Evolutionary conservation across 257 asterid species (phyloP), one percentile per base, ranked within the genome.

Genomic region (Avicennia marina): DNA sequence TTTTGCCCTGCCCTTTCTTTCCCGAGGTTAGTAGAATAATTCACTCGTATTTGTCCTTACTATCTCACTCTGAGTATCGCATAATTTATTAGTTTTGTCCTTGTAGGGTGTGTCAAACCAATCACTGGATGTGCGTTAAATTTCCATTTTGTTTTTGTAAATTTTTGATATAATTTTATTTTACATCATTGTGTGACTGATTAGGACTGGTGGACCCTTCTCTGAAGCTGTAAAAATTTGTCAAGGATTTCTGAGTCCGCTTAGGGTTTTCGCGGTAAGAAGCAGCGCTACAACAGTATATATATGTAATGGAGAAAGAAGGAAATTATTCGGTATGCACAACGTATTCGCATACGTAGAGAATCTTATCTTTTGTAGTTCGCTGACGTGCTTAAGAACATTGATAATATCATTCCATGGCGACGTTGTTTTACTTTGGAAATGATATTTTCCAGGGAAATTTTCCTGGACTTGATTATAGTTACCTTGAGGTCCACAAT

Each of bases 241-340:
- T n/a, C n/a, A n/a, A n/a, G n/a, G n/a, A n/a, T n/a, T n/a, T n/a
- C n/a, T n/a, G n/a, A n/a, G n/a, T n/a, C 71, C 61, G 38, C 29
- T 8, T 45, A 71, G 77, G 73, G 74, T 63, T 78, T 39, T 66
- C 48, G 6, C 24, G 2, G 40, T 53, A 34, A n/a, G n/a, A n/a
- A n/a, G n/a, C n/a, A n/a, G n/a, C n/a, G n/a, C n/a, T n/a, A n/a
- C n/a, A n/a, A n/a, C n/a, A n/a, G n/a, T 46, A 43, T 25, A 29
- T 53, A 45, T 48, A 65, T 62, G 57, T 41, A 25, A 87, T 84
- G 96, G 91, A 82, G 71, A 84, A 80, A 66, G 88, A 80, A 53
- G 83, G 80, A 53, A 80, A 74, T 50, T 81, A 68, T 53, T 43
- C 78, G 81, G 91, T 87, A 87, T 12, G 70, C 34, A 41, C 5